Base-by-base conservation (phyloP, 352 stramenopile species). In the Phytophthora litchii region DNA sequence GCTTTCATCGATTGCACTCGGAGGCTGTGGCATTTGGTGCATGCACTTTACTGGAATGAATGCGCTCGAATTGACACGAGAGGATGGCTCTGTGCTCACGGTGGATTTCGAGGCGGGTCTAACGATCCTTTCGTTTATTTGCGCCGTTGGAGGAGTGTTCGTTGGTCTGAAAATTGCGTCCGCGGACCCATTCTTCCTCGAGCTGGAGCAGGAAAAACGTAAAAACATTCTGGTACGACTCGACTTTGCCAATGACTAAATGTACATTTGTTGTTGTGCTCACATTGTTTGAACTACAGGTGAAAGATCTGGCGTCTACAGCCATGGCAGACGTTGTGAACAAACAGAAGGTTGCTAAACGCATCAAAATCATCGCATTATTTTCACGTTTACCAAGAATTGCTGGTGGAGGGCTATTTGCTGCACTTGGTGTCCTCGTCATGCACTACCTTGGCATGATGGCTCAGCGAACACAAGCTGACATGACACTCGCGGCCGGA, bases 391-490 rank as follows among this genome's bases (percentile, higher is more conserved):
- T 86, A 8, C 78, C 67, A 49, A 64, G 74, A 4, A 89, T 89
- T 48, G 60, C 72, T 7, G 47, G 76, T 5, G 78, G 76, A 8
- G 75, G 74, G 2, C 27, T 86, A 8, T 83, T 84, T 19, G 77
- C 81, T 1, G 78, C 76, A 1, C 42, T 88, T 3, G 81, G 81
- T 6, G 78, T 91, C 7, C 73, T 91, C 11, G 77, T 79, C 2
- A 91, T 91, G 81, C 81, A 89, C 51, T 91, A 87, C 63, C 44
- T 89, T n/a, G 81, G 78, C 10, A 91, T 91, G 81, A 67, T 86
- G 60, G 81, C 74, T 1, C 74, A 89, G 54, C 79, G 77, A 43
- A 64, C 75, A 12, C 65, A 80, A 21, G 48, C 68, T 0, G 47
- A 51, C 4, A 78, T 86, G 74, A 57, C 54, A 3, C 74, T 81